Evolutionary conservation across 1,284 basidiomycete genomes (phyloP).

Genomic region (Erythrobasidium hasegawianum): DNA sequence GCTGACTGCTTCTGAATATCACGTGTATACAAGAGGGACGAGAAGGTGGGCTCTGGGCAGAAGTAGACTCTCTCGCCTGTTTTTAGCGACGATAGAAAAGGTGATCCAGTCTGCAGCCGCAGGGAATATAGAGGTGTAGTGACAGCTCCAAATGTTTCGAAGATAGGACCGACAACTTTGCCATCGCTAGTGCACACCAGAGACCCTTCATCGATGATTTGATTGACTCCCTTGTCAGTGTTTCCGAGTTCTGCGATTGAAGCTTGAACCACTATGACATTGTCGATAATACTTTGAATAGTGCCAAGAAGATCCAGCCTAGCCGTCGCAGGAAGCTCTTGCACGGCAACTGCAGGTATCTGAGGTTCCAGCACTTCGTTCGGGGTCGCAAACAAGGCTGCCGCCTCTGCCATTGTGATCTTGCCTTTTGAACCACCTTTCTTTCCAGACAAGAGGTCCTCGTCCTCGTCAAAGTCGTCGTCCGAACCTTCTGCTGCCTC

Average conservation of each 20-base stretch:
- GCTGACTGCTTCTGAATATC: constrained; percentile 57
- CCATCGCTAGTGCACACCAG: constrained; percentile 77
- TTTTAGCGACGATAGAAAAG: constrained; percentile 15
- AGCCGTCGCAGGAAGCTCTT: constrained; percentile 54
- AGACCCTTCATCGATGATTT: constrained; percentile 75
- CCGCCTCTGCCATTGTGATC: constrained; percentile 3
- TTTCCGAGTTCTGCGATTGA: constrained; percentile 39
- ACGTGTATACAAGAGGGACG: constrained; percentile 70
- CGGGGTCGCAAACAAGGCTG: constrained; percentile 47
- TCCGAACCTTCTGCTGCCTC: constrained; percentile 39
- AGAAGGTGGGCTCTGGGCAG: constrained; percentile 60
- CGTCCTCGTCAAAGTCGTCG: constrained; percentile 46
- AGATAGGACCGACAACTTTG: constrained; percentile 74
- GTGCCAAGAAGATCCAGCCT: constrained; percentile 67
- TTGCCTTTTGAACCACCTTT: neutral
- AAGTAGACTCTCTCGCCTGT: constrained; percentile 60
- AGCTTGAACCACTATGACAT: constrained; percentile 67
- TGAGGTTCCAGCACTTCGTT: constrained; percentile 50
- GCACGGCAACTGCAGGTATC: constrained; percentile 51
- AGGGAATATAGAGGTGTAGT: constrained; percentile 77
- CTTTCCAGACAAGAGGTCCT: constrained; percentile 6
- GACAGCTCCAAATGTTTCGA: constrained; percentile 86
- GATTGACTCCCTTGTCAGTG: constrained; percentile 53
- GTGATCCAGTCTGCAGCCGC: constrained; percentile 49
- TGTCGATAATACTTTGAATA: constrained; percentile 65